Evolutionary conservation across 768 basidiomycete species (phyloP).

Genomic region (Mycena rebaudengoi): DNA sequence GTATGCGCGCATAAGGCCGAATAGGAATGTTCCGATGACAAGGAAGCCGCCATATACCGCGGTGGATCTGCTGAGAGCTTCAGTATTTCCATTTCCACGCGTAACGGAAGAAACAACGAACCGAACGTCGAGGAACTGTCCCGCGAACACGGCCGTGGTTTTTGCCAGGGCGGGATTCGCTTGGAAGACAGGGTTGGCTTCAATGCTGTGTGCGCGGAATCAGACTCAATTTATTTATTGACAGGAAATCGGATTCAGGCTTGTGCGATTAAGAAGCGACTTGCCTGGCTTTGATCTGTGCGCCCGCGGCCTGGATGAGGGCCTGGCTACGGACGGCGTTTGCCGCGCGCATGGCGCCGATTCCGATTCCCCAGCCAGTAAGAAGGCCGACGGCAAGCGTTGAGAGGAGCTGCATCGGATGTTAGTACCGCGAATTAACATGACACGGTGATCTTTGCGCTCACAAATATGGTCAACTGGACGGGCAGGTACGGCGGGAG

Average conservation of each 20-base stretch:
- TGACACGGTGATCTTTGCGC: slow-evolving; percentile 23
- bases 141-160: slow-evolving; percentile 53
- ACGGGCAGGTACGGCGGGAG: slow-evolving; percentile 58
- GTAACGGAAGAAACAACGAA: not conserved
- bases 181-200: slow-evolving; percentile 35
- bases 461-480: slow-evolving; percentile 56
- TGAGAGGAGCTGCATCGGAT: slow-evolving; percentile 39
- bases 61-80: slow-evolving; percentile 53
- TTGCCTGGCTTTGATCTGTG: slow-evolving; percentile 43
- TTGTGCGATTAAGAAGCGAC: not conserved
- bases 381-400: slow-evolving; percentile 57
- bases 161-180: slow-evolving; percentile 49
- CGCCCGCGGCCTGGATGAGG: slow-evolving; percentile 36
- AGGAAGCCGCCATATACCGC: slow-evolving; percentile 60
- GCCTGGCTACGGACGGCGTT: slow-evolving; percentile 47
- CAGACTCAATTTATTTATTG: not conserved
- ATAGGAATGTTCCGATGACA: slow-evolving; percentile 50
- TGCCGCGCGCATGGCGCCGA: slow-evolving; percentile 61
- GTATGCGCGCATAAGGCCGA: slow-evolving; percentile 56
- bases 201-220: too few relatives aligned
- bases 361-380: slow-evolving; percentile 64
- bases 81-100: not conserved
- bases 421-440: not conserved
- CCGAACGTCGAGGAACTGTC: slow-evolving; percentile 58
- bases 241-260: not conserved